Evolutionary conservation across 495 filamentous ascomycete species (phyloP), one percentile per base, ranked within the genome.

Genomic region (Aspergillus hancockii): DNA sequence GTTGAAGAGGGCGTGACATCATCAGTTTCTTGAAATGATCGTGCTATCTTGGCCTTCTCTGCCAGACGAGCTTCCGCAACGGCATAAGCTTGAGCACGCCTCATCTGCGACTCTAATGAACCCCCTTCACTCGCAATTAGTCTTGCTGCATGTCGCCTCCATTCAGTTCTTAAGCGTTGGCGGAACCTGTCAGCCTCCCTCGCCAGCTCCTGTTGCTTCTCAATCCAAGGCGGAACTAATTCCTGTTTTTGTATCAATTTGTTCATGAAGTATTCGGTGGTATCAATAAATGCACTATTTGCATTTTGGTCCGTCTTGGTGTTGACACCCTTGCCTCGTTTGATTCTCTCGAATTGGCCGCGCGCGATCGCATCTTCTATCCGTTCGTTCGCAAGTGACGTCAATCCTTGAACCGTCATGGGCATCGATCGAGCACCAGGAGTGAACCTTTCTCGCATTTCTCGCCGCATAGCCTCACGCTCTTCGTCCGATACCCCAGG

Each of bases 221-320:
- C 94, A 50, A 98, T 97, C 95, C 72, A 83, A 6, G 75, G 81
- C 47, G 70, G 79, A 30, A 78, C 78, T 55, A 83, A 81, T 50
- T 81, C 94, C 70, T 98, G 94, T 55, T 90, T 89, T 75, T 97
- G 88, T 61, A 98, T 97, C 68, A 98, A 97, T 75, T 95, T 96
- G 71, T 98, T 98, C 87, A 98, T 88, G 63, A 98, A 90, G 69
- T 97, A 97, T 72, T 97, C 93, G 0, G 95, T 98, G 1, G 94
- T 98, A 69, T 98, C 92, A 34, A 98, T 81, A 68, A 94, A 98
- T 0, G 95, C 92, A 66, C 87, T 94, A 60, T 87, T 88, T 2
- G 90, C 90, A 65, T 91, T 87, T 52, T 91, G 77, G 68, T 97
- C 93, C 19, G 87, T 77, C 71, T 93, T 84, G 1, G 90, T 79